A percentile compares a stretch with the other conserved stretches of the same genome.
Conservation (phyloP, 176 grass and related monocot species). For the Miscanthus lutarioriparius region DNA sequence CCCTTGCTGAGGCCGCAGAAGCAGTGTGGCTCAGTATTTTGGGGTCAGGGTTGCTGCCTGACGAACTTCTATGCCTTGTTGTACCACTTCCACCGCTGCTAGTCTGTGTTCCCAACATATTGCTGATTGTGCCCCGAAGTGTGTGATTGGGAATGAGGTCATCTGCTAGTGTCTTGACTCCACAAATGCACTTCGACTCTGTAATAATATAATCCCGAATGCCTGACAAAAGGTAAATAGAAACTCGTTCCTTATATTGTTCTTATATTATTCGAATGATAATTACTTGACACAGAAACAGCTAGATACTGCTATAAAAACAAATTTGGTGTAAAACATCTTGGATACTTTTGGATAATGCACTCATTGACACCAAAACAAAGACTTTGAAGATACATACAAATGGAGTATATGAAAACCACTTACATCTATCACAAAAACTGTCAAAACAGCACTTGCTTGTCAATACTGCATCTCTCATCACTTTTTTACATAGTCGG, state of each 20-base stretch:
- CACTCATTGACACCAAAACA: neutral
- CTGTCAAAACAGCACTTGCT: constrained; percentile 68
- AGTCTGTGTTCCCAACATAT: constrained; percentile 44
- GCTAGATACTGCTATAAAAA: constrained; percentile 1
- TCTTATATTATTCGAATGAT: constrained; percentile 1
- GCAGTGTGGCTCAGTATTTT: constrained; percentile 20
- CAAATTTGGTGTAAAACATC: constrained; percentile 1
- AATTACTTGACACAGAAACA: constrained; percentile 8
- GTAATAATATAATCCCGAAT: constrained; percentile 56
- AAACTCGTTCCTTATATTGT: constrained; percentile 12
- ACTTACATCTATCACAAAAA: constrained; percentile 85
- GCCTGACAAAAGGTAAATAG: constrained; percentile 39
- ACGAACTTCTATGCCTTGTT: constrained; percentile 48
- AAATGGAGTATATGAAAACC: constrained; percentile 21
- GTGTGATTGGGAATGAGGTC: constrained; percentile 64
- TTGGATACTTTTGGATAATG: constrained; percentile 1
- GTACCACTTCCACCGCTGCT: constrained; percentile 31
- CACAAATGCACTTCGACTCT: constrained; percentile 58
- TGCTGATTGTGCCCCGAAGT: constrained; percentile 48
- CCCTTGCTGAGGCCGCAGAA: constrained; percentile 35
- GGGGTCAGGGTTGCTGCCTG: constrained; percentile 43
- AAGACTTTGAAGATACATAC: constrained; percentile 14
- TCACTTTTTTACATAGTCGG: constrained; percentile 55
- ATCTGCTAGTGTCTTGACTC: constrained; percentile 60
- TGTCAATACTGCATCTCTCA: constrained; percentile 60